phyloP scores from a whole-genome alignment of 495 filamentous ascomycete genomes.

The Astrocystis sublimbata region DNA sequence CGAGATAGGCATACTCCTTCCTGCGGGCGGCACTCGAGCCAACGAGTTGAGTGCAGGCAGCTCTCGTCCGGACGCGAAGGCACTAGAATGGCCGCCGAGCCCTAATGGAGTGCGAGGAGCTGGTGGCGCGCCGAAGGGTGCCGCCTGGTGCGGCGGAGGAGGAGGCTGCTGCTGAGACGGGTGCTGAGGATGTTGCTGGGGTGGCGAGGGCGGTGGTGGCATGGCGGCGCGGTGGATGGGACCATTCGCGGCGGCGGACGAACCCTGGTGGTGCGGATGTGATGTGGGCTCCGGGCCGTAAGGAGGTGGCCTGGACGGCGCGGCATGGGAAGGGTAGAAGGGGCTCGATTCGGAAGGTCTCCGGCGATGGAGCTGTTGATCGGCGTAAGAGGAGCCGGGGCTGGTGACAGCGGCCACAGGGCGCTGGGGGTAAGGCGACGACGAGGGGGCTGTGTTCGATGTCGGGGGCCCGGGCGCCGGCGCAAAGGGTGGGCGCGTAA shows the following conservation, averaged over 20 bases:
- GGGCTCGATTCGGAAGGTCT: conserved; percentile 47
- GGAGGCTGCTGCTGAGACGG: conserved; percentile 30
- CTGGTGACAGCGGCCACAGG: conserved; percentile 24
- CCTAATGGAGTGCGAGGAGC: conserved; percentile 51
- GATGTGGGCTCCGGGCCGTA: conserved; percentile 49
- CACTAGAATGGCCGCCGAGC: conserved; percentile 52
- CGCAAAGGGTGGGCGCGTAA: conserved; percentile 36
- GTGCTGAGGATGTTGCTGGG: conserved; percentile 36
- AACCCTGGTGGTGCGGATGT: conserved; percentile 54
- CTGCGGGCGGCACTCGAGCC: conserved; percentile 44
- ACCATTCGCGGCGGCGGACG: conserved; percentile 49
- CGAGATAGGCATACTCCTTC: conserved; percentile 94
- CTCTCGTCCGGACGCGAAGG: conserved; percentile 55
- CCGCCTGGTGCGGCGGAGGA: conserved; percentile 42
- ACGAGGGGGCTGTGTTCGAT: conserved; percentile 25
- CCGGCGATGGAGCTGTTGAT: conserved; percentile 48
- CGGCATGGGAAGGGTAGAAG: conserved; percentile 40
- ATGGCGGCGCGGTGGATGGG: conserved; percentile 49
- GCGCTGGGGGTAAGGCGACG: conserved; percentile 33
- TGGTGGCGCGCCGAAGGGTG: conserved; percentile 47
- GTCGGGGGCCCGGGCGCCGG: conserved; percentile 18
- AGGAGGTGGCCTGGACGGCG: conserved; percentile 39
- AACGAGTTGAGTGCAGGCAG: conserved; percentile 55
- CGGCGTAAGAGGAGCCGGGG: conserved; percentile 38
- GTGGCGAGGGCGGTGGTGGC: conserved; percentile 58